These are phyloP conservation scores for Pelargonium myrrhifolium DNA, from an alignment of 441 rosid genomes.

Conservation along the genomic window DNA sequence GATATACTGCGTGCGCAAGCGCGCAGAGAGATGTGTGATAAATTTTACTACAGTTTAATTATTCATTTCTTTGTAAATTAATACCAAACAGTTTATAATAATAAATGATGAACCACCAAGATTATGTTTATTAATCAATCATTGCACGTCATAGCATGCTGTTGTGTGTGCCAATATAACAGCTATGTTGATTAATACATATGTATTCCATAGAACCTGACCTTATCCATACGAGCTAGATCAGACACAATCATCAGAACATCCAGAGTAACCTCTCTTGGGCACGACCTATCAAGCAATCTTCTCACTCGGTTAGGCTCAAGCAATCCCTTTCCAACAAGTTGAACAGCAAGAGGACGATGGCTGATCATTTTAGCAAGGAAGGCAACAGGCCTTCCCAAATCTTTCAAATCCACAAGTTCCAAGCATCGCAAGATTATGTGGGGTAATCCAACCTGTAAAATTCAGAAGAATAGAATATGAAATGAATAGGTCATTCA, in stretches of 20 bases:
- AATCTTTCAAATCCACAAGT: slow-evolving; percentile 68
- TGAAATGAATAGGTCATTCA: slow-evolving; percentile 13
- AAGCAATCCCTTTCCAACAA: slow-evolving; percentile 76
- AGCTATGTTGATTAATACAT: neutral
- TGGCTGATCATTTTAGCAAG: slow-evolving; percentile 82
- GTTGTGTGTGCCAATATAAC: neutral
- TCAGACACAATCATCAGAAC: slow-evolving; percentile 87
- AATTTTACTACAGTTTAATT: neutral
- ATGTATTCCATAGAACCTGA: slow-evolving; percentile 25
- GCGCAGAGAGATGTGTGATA: no score
- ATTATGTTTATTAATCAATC: slow-evolving; percentile 1
- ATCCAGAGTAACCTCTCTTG: slow-evolving; percentile 77
- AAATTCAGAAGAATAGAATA: slow-evolving; percentile 21
- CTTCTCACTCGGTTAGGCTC: slow-evolving; percentile 67
- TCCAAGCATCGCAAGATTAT: slow-evolving; percentile 68
- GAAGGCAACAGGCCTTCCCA: slow-evolving; percentile 82
- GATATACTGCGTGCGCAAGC: neutral
- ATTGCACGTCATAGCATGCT: neutral
- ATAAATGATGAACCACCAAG: neutral
- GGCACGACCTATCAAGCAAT: slow-evolving; percentile 59
- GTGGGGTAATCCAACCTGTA: slow-evolving; percentile 74
- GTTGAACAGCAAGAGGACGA: slow-evolving; percentile 74
- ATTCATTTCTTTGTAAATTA: neutral
- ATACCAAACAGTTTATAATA: neutral
- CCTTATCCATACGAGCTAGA: slow-evolving; percentile 94